phyloP scores from a whole-genome alignment of 2,329 filamentous ascomycete species.

The Exophiala aquamarina region DNA sequence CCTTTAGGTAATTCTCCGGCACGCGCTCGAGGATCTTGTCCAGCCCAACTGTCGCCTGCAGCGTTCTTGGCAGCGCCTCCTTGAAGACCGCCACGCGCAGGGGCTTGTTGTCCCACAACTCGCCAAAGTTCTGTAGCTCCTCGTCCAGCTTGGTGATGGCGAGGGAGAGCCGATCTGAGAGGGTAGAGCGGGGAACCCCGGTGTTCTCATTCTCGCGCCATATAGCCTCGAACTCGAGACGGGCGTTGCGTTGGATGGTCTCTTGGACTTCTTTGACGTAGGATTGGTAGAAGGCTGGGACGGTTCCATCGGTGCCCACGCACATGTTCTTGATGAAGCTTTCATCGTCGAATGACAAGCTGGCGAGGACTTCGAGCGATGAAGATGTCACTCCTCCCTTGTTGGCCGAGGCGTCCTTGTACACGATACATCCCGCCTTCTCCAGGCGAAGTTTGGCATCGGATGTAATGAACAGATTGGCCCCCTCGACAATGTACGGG shows the following conservation, averaged over 20 bases:
- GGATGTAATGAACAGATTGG: constrained; percentile 98
- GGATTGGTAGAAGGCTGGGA: constrained; percentile 85
- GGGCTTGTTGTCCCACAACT: constrained; percentile 81
- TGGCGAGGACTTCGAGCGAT: constrained; percentile 91
- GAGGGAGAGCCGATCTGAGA: constrained; percentile 85
- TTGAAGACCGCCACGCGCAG: constrained; percentile 75
- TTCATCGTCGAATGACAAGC: constrained; percentile 87
- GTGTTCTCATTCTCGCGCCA: constrained; percentile 91
- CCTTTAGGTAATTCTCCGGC: constrained; percentile 85
- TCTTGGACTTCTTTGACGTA: constrained; percentile 92
- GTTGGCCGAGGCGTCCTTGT: constrained; percentile 98
- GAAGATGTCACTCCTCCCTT: constrained; percentile 98
- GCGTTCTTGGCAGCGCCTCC: constrained; percentile 80
- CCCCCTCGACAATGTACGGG: constrained; percentile 95
- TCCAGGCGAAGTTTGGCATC: constrained; percentile 95
- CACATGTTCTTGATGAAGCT: constrained; percentile 95
- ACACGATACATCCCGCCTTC: constrained; percentile 89
- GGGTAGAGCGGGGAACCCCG: constrained; percentile 74
- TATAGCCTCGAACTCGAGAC: constrained; percentile 95
- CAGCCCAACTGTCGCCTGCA: constrained; percentile 86
- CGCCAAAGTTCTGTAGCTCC: constrained; percentile 81
- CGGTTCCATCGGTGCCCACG: constrained; percentile 70
- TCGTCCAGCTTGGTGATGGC: constrained; percentile 97
- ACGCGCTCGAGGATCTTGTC: constrained; percentile 83
- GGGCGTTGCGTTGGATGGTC: constrained; percentile 86